phyloP scores from a whole-genome alignment of 164 flowering plant species.

The Taxillus chinensis region DNA sequence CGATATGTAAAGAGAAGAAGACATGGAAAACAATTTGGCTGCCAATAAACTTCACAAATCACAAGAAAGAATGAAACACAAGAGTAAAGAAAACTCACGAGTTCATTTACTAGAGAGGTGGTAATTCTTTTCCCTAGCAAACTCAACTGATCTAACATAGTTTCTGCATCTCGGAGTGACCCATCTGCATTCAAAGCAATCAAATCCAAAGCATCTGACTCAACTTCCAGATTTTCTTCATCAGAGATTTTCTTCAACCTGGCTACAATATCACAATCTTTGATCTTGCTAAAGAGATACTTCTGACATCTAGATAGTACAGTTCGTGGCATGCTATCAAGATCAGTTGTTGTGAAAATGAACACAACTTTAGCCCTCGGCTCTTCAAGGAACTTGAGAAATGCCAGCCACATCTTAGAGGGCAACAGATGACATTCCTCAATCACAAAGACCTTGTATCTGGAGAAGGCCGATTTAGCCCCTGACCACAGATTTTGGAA shows the following conservation, averaged over 20 bases:
- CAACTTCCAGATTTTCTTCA: constrained; percentile 74
- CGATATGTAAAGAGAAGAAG: no score
- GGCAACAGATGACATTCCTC: constrained; percentile 91
- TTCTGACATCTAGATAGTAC: constrained; percentile 81
- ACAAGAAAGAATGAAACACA: constrained; percentile 6
- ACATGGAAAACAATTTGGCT: no score
- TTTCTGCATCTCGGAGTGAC: constrained; percentile 93
- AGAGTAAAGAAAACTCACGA: constrained; percentile 44
- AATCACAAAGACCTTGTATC: constrained; percentile 60
- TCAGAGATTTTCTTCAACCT: constrained; percentile 57
- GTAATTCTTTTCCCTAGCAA: constrained; percentile 83
- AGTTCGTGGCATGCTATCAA: constrained; percentile 72
- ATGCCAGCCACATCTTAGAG: constrained; percentile 65
- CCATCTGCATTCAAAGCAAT: constrained; percentile 95
- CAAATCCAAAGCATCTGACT: constrained; percentile 70
- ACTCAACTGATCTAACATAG: constrained; percentile 92
- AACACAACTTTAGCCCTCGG: constrained; percentile 64
- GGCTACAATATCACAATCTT: constrained; percentile 55
- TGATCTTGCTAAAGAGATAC: constrained; percentile 76
- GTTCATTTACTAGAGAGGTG: constrained; percentile 86
- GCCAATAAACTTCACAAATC: neutral
- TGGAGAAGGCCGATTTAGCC: constrained; percentile 21
- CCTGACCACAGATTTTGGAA: constrained; percentile 35
- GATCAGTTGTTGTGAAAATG: constrained; percentile 72
- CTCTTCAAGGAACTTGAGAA: constrained; percentile 76